phyloP scores from a whole-genome alignment of 2,329 filamentous ascomycete genomes.

The Neobulgaria alba region DNA sequence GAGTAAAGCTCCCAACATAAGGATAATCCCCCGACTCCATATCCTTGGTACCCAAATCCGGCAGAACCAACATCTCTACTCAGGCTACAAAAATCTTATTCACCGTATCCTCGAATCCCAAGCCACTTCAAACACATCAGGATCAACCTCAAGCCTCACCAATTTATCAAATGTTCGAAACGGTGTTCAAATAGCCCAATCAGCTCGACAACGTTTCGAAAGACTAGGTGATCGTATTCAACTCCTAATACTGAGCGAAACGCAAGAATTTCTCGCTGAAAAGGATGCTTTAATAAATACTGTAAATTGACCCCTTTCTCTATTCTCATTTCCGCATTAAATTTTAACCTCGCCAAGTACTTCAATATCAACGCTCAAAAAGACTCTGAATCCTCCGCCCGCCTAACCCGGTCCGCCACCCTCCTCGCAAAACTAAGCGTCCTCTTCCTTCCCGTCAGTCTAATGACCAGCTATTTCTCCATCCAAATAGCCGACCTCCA shows the following conservation, averaged over 20 bases:
- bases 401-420: slow-evolving; percentile 62
- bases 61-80: slow-evolving; percentile 51
- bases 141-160: not conserved
- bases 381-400: slow-evolving; percentile 63
- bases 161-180: not conserved
- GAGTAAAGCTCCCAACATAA: slow-evolving; percentile 33
- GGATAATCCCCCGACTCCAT: slow-evolving; percentile 50
- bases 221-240: slow-evolving; percentile 50
- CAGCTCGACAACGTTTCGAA: slow-evolving; percentile 49
- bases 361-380: slow-evolving; percentile 72
- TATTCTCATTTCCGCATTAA: slow-evolving; percentile 11
- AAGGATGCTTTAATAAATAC: slow-evolving; percentile 63
- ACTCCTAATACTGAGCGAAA: slow-evolving; percentile 52
- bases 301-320: slow-evolving; percentile 31
- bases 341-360: slow-evolving; percentile 40
- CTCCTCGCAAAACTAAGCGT: slow-evolving; percentile 68
- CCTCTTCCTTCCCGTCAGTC: slow-evolving; percentile 64
- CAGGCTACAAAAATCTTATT: slow-evolving; percentile 51
- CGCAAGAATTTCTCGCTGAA: slow-evolving; percentile 56
- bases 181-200: slow-evolving; percentile 27
- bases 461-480: slow-evolving; percentile 69
- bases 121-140: slow-evolving; percentile 1
- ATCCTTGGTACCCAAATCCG: slow-evolving; percentile 52
- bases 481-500: slow-evolving; percentile 52
- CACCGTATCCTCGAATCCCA: slow-evolving; percentile 40